Evolutionary conservation across 805 yeast genomes (phyloP).

Genomic region (Clavispora fructus): DNA sequence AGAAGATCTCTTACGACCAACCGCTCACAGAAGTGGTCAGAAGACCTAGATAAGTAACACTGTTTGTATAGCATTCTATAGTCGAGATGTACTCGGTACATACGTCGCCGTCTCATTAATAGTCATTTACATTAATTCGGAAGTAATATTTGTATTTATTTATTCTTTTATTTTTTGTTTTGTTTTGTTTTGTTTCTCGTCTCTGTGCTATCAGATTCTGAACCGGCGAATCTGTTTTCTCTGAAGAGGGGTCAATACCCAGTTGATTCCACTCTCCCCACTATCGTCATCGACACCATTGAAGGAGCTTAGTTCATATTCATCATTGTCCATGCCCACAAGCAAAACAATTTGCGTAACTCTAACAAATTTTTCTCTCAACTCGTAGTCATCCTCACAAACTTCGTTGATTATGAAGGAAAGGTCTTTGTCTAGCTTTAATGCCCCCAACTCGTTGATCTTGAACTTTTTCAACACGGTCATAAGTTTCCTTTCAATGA

Average conservation of each 20-base stretch:
- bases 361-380: slow-evolving; percentile 73
- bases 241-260: slow-evolving; percentile 79
- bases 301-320: slow-evolving; percentile 33
- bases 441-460: slow-evolving; percentile 77
- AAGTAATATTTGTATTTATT: too few relatives aligned
- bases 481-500: slow-evolving; percentile 51
- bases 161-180: background rate
- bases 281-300: slow-evolving; percentile 17
- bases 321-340: slow-evolving; percentile 72
- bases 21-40: slow-evolving; percentile 14
- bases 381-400: slow-evolving; percentile 63
- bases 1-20: slow-evolving; percentile 17
- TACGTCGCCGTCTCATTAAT: background rate
- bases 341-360: slow-evolving; percentile 81
- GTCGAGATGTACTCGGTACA: background rate
- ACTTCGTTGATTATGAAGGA: slow-evolving; percentile 68
- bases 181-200: background rate
- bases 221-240: slow-evolving; percentile 56
- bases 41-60: background rate
- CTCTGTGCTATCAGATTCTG: slow-evolving; percentile 37
- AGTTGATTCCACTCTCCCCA: slow-evolving; percentile 36
- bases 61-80: background rate
- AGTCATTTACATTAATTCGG: background rate
- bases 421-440: slow-evolving; percentile 77
- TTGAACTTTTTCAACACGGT: slow-evolving; percentile 48